phyloP scores from a whole-genome alignment of 169 alveolate species.

The Plasmodium ovale region DNA sequence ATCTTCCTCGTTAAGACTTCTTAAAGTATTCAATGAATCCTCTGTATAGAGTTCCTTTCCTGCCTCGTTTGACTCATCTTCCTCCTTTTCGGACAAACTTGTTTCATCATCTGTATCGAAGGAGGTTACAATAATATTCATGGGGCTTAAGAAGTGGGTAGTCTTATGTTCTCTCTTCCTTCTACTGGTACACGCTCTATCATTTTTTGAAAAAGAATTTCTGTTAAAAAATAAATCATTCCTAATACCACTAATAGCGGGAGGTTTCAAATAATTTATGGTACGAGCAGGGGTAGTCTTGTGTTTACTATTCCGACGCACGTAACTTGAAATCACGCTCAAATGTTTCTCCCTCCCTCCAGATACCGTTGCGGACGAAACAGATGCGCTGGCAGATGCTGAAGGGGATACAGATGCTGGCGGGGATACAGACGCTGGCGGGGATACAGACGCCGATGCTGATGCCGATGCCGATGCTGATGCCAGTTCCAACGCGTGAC shows the following conservation, averaged over 20 bases:
- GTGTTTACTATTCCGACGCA: conserved; percentile 62
- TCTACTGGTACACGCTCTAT: background rate
- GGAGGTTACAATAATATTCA: conserved; percentile 61
- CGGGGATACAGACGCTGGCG: background rate
- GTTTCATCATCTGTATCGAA: conserved; percentile 51
- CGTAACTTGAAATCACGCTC: conserved; percentile 12
- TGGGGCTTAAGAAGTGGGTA: conserved; percentile 21
- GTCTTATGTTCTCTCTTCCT: conserved; percentile 32
- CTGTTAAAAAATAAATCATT: conserved; percentile 36
- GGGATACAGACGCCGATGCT: background rate
- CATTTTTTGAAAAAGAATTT: conserved; percentile 16
- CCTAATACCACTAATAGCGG: conserved; percentile 28
- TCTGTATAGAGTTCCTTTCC: background rate
- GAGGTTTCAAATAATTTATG: conserved; percentile 69
- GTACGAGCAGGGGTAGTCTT: conserved; percentile 69
- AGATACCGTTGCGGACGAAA: background rate
- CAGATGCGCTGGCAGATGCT: too few species aligned
- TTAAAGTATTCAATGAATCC: background rate
- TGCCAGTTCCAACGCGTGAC: too few species aligned
- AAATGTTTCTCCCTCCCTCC: background rate
- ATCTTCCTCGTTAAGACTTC: background rate
- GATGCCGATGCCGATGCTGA: too few species aligned
- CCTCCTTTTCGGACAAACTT: background rate
- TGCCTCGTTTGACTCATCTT: background rate
- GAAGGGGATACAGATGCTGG: background rate